These are phyloP conservation scores for Albifimbria verrucaria DNA, from an alignment of 2,329 filamentous ascomycete species.

Conservation along the genomic window DNA sequence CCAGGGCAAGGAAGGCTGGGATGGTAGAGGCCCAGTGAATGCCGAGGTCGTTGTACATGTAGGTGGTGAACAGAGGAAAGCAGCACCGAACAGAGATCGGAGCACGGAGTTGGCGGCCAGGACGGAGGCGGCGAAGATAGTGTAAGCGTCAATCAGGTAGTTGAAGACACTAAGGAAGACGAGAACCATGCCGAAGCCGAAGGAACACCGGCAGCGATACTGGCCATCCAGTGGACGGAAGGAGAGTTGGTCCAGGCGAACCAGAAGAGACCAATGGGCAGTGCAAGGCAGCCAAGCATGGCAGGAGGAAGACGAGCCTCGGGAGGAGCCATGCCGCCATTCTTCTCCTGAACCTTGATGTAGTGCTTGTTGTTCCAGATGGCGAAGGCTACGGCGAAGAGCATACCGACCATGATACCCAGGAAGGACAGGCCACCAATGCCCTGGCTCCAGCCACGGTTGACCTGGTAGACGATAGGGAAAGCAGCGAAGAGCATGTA, in stretches of 20 bases:
- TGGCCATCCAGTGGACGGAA: constrained; percentile 49
- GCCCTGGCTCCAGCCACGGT: constrained; percentile 48
- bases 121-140: constrained; percentile 68
- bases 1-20: constrained; percentile 65
- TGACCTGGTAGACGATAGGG: constrained; percentile 53
- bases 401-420: constrained; percentile 57
- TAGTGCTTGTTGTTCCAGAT: constrained; percentile 47
- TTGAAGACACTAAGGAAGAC: constrained; percentile 59
- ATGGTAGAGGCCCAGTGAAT: constrained; percentile 70
- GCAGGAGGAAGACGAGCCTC: constrained; percentile 55
- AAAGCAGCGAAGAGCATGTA: constrained; percentile 47
- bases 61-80: constrained; percentile 63
- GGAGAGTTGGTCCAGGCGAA: constrained; percentile 57
- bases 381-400: constrained; percentile 46
- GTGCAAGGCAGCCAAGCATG: constrained; percentile 49
- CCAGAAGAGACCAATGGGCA: constrained; percentile 57
- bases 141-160: constrained; percentile 64
- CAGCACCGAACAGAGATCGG: constrained; percentile 64
- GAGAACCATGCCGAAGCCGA: constrained; percentile 51
- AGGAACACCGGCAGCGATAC: constrained; percentile 27
- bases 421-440: constrained; percentile 55
- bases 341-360: constrained; percentile 21
- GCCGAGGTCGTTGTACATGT: constrained; percentile 51
- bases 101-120: constrained; percentile 66
- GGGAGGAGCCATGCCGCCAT: constrained; percentile 51